Conservation (phyloP, 805 yeast species). For the Wickerhamiella siamensis region DNA sequence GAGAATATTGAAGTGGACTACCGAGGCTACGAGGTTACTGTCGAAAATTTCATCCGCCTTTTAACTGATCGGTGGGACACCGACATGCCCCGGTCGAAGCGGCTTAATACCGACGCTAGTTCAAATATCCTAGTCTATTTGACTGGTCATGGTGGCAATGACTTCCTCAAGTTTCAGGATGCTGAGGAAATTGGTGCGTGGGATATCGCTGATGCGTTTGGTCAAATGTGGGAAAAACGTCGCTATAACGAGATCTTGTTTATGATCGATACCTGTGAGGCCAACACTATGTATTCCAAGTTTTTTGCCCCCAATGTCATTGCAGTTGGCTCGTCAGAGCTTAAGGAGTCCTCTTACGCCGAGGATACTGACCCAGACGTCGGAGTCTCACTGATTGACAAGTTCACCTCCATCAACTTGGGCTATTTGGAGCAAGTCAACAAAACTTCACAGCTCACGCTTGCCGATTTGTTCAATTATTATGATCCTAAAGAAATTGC, state of each 20-base stretch:
- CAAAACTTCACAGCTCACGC: slow-evolving; percentile 56
- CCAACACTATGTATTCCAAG: slow-evolving; percentile 90
- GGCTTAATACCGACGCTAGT: slow-evolving; percentile 82
- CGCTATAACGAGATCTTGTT: slow-evolving; percentile 90
- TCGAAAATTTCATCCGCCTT: slow-evolving; percentile 84
- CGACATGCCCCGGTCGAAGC: slow-evolving; percentile 83
- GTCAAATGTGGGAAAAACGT: slow-evolving; percentile 90
- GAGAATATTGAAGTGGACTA: slow-evolving; percentile 92
- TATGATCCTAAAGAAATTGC: slow-evolving; percentile 78
- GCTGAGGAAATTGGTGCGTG: slow-evolving; percentile 94
- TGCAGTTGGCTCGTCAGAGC: slow-evolving; percentile 79
- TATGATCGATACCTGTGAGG: slow-evolving; percentile 98
- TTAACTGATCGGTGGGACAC: slow-evolving; percentile 93
- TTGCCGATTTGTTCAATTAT: slow-evolving; percentile 71
- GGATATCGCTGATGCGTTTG: slow-evolving; percentile 95
- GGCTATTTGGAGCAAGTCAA: slow-evolving; percentile 74
- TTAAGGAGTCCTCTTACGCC: slow-evolving; percentile 84
- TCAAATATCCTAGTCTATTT: slow-evolving; percentile 86
- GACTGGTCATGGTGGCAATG: slow-evolving; percentile 99
- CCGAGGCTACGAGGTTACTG: slow-evolving; percentile 96
- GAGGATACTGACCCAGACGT: slow-evolving; percentile 92
- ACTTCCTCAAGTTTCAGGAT: slow-evolving; percentile 92
- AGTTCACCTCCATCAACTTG: slow-evolving; percentile 84
- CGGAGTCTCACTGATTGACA: slow-evolving; percentile 95
- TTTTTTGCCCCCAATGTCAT: slow-evolving; percentile 84